Base-by-base conservation (phyloP, 805 yeast species). In the Candida oleophila region DNA sequence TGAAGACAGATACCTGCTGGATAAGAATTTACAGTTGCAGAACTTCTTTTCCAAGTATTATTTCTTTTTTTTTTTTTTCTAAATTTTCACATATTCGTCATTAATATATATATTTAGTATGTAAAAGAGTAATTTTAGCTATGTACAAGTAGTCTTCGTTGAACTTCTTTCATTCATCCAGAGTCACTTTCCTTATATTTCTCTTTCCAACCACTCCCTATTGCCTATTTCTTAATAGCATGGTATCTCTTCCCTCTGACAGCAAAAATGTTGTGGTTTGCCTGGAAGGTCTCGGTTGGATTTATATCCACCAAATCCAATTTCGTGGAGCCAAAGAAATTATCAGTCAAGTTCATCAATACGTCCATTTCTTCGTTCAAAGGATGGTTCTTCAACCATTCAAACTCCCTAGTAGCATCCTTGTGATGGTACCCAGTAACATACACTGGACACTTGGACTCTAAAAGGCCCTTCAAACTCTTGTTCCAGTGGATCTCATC, bases 241-340 rank as follows among this genome's bases (percentile, higher is more conserved):
- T 91, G 97, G 70, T 94, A 94, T 64, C 99, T 81, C 77, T 92
- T 94, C 55, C 99, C 98, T 71, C 99, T 83, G 67, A 91, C 80
- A 9, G 92, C 99, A 66, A 89, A 91, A 46, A 94, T 69, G 61
- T 83, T 82, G 74, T 88, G 90, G 73, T 94, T 94, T 62, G 88
- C 87, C 71, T 88, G 96, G 74, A 86, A 92, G 14, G 89, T 88
- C 63, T 92, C 97, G 28, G 91, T 92, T 19, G 98, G 98, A 64
- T 89, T 82, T 51, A 82, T 69, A 64, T 92, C 98, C 57, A 91
- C 94, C 59, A 94, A 77, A 65, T 94, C 98, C 87, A 97, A 88
- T 69, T 91, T 91, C 18, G 96, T 87, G 28, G 95, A 85, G 38
- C 88, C 86, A 66, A 86, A 94, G 28, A 78, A 60, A 65, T 94